Base-by-base conservation (phyloP, 371 early-diverging fungal genomes). In the Apophysomyces trapeziformis region DNA sequence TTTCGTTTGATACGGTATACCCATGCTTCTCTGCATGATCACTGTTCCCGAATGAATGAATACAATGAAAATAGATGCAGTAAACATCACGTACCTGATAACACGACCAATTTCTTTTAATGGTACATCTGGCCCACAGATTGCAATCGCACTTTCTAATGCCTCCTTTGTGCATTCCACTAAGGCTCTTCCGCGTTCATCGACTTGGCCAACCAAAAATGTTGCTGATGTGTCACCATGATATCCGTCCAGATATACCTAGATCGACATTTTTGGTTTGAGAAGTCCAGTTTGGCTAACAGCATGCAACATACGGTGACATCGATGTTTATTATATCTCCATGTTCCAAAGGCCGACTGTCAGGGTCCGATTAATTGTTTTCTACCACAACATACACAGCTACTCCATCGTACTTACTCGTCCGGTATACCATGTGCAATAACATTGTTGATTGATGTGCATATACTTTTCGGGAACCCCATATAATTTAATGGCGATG, bases 361-460 rank as follows among this genome's bases (percentile, higher is more conserved):
- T 18, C 7, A 16, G n/a, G 7, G 26, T 8, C 37, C 45, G 54
- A 12, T 18, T 1, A 58, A 26, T 54, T 21, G 39, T 57, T 0
- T 32, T 37, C 8, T 26, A 41, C 14, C 21, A 66, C 36, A 43
- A 9, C 12, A 18, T 41, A 46, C 21, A 26, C 46, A 44, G 4
- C 6, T 50, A 2, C 11, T 47, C 54, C n/a, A n/a, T 60, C 36
- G 11, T 26, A 38, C 82, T 67, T 75, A 86, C 85, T 82, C 75
- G 68, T 96, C 96, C 3, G 96, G 96, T 63, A 96, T 95, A 0
- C 96, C 96, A 72, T 96, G 96, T 9, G 93, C 92, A 56, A 96
- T 89, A 13, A 96, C 88, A 69, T 96, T 95, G 70, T 95, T 95
- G 21, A 96, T 81, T 12, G 92, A 89, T 0, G 89, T 90, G 63